These are phyloP conservation scores for Naganishia sp. DNA, from an alignment of 1,284 basidiomycete genomes.

Conservation along the genomic window DNA sequence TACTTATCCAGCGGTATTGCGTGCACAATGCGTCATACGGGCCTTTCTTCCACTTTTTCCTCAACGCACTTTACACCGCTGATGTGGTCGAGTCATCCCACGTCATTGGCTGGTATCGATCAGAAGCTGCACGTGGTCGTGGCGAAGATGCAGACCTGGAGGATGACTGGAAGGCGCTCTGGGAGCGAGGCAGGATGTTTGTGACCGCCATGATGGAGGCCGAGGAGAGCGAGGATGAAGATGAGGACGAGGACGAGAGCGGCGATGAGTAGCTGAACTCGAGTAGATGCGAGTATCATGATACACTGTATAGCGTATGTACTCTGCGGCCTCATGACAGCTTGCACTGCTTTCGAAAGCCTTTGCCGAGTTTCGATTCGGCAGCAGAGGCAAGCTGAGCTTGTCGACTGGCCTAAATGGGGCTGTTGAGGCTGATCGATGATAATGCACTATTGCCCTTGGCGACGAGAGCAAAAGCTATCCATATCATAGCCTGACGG, in stretches of 20 bases:
- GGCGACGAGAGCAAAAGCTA: no score
- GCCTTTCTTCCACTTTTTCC: slow-evolving; percentile 49
- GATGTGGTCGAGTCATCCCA: slow-evolving; percentile 52
- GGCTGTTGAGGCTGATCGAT: no score
- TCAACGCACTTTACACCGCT: slow-evolving; percentile 52
- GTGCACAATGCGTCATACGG: slow-evolving; percentile 37
- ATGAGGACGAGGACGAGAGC: slow-evolving; percentile 14
- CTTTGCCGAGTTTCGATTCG: no score
- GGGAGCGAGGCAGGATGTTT: slow-evolving; percentile 38
- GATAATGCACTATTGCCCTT: no score
- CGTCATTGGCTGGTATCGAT: slow-evolving; percentile 52
- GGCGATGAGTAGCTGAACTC: slow-evolving; percentile 15
- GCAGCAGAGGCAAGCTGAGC: no score
- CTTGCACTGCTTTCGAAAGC: background rate
- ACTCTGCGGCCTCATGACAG: no score
- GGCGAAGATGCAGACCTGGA: slow-evolving; percentile 40
- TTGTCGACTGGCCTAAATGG: no score
- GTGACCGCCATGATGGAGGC: slow-evolving; percentile 30
- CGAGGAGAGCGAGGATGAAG: slow-evolving; percentile 33
- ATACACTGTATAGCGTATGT: background rate
- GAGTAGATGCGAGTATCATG: slow-evolving; percentile 1
- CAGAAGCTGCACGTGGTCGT: slow-evolving; percentile 45
- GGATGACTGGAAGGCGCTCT: slow-evolving; percentile 33
- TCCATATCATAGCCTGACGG: no score
- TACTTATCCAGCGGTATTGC: slow-evolving; percentile 38